A percentile compares a stretch with the other conserved stretches of the same genome.
phyloP scores from a whole-genome alignment of 208 protist genomes.

The Trypanosomatidae sp. region DNA sequence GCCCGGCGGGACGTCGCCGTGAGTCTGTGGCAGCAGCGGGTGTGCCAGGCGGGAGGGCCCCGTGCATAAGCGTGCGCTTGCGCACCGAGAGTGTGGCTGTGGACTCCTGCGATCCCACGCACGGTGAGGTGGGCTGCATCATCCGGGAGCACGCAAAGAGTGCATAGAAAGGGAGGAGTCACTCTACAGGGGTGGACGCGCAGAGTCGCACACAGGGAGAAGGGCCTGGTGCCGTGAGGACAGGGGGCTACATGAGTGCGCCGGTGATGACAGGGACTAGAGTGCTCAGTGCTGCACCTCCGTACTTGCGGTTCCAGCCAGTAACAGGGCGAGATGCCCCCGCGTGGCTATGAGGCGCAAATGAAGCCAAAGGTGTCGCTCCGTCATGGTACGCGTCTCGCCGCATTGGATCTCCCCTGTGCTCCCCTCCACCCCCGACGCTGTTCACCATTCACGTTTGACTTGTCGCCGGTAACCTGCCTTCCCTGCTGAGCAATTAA shows the following conservation, averaged over 20 bases:
- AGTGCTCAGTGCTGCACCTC: neutral
- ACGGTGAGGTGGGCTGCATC: neutral
- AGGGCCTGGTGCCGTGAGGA: neutral
- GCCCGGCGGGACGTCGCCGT: neutral
- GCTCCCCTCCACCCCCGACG: neutral
- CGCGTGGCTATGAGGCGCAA: neutral
- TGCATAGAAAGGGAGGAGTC: neutral
- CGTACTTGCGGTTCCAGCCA: neutral
- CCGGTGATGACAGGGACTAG: neutral
- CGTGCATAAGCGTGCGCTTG: too few relatives aligned
- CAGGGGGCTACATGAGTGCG: neutral
- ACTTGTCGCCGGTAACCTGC: neutral
- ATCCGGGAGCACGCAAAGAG: neutral
- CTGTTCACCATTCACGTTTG: neutral
- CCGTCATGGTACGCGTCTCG: neutral
- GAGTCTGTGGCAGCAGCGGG: neutral
- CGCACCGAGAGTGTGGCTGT: too few relatives aligned
- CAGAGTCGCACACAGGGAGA: neutral
- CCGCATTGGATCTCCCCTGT: neutral
- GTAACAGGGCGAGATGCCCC: neutral
- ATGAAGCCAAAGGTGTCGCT: neutral
- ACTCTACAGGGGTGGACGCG: neutral
- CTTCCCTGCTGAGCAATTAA: too few relatives aligned
- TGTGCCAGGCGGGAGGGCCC: too few relatives aligned
- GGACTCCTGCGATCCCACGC: neutral